Evolutionary conservation across 495 filamentous ascomycete genomes (phyloP), one percentile per base, ranked within the genome.

Genomic region (Penicillium ucsense): DNA sequence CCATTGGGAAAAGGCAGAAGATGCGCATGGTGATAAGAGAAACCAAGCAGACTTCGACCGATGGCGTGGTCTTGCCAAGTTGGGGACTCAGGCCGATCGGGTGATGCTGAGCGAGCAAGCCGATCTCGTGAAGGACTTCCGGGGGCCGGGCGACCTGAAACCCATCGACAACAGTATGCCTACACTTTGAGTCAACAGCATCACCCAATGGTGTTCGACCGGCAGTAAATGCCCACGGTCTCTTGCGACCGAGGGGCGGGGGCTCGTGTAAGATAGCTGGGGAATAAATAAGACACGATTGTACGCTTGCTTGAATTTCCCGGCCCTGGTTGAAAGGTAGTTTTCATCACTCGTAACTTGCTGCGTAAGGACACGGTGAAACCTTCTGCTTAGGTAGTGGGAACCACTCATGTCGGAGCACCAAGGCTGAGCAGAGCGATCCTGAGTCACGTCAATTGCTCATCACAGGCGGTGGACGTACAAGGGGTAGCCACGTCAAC

Each of bases 91-190:
- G 50, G 58, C 53, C 4, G 64, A 70, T 42, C 47, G 66, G n/a
- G 45, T 59, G 11, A 36, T 67, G 38, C 47, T 73, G 51, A 67
- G 59, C 45, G 65, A 68, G 52, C 68, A 70, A 52, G 66, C 66
- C 31, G 60, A 63, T 47, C 63, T 68, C 34, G 8, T 65, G 53
- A 58, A 67, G 53, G 58, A 62, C 43, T 69, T 66, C 39, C 54
- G 60, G 10, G 66, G 66, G 3, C 55, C 60, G 0, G 66, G 67
- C 0, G 45, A 64, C 35, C 47, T 68, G 43, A 59, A 63, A 52
- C 46, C 54, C 8, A 61, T 59, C 52, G 59, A 68, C 32, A 54
- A 60, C 45, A 54, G 43, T 30, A 64, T 50, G 66, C 55, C 57
- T 5, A 71, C 67, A 8, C 35, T 69, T 36, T 64, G 33, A 42